Percentiles rank a stretch among this genome's conserved stretches.
Evolutionary conservation across 257 asterid species (phyloP).

Genomic region (Fraxinus cuspidata): DNA sequence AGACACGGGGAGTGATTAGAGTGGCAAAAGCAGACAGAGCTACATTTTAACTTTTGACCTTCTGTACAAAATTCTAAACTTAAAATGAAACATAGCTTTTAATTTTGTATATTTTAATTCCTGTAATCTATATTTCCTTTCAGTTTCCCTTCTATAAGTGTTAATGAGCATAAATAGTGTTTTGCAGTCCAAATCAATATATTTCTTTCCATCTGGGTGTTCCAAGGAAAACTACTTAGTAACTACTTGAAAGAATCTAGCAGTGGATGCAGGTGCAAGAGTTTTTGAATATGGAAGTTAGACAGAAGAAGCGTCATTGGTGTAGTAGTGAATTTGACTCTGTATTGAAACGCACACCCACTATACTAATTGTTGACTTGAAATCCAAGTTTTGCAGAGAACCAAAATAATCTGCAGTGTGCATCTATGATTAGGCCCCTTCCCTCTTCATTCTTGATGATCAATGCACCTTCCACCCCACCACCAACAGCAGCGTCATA

Average conservation of each 20-base stretch:
- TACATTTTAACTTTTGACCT: not conserved
- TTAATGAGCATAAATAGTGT: not conserved
- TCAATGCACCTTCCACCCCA: not conserved
- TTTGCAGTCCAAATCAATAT: not conserved
- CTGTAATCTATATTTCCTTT: too few relatives aligned
- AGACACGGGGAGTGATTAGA: not conserved
- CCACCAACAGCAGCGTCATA: not conserved
- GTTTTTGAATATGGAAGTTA: too few relatives aligned
- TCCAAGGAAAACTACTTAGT: not conserved
- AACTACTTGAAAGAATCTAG: too few relatives aligned
- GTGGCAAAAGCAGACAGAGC: not conserved
- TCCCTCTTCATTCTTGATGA: not conserved
- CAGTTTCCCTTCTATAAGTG: not conserved
- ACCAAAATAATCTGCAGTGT: not conserved
- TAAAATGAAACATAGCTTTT: too few relatives aligned
- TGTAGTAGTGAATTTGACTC: too few relatives aligned
- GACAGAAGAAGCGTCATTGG: too few relatives aligned
- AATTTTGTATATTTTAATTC: too few relatives aligned
- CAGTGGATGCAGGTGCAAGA: too few relatives aligned
- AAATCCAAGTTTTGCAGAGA: not conserved
- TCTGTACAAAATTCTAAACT: not conserved
- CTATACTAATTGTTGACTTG: not conserved
- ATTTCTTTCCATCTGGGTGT: not conserved
- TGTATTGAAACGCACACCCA: not conserved
- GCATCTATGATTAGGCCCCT: not conserved